Conservation (phyloP, 2,329 filamentous ascomycete genomes). For the Scopulariopsis brevicaulis region DNA sequence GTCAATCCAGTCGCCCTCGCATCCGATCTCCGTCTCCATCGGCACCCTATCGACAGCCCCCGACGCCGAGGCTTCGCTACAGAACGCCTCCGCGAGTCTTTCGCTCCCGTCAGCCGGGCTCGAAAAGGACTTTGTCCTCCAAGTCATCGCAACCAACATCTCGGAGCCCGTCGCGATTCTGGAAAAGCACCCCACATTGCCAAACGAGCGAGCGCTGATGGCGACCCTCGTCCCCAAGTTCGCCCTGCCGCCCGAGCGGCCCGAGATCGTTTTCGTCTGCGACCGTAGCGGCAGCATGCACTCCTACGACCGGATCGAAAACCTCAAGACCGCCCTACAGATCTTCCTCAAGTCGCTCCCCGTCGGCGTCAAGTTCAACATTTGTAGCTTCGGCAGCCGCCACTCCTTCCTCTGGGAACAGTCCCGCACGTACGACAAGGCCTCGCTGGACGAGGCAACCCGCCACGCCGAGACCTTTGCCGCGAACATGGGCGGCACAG, state of each 20-base stretch:
- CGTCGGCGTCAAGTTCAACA: constrained; percentile 55
- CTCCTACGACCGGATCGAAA: constrained; percentile 29
- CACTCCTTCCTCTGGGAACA: constrained; percentile 34
- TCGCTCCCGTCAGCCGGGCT: constrained; percentile 40
- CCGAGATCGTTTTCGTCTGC: constrained; percentile 61
- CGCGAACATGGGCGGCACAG: constrained; percentile 40
- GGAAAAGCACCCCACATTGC: constrained; percentile 51
- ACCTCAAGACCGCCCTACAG: constrained; percentile 42
- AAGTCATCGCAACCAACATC: constrained; percentile 48
- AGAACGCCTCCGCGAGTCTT: constrained; percentile 51
- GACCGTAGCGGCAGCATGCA: constrained; percentile 61
- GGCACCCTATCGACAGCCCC: constrained; percentile 39
- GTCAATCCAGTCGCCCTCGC: constrained; percentile 53
- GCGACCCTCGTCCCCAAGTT: constrained; percentile 60
- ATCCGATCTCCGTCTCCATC: constrained; percentile 54
- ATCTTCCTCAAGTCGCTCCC: constrained; percentile 58
- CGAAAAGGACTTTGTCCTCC: constrained; percentile 55
- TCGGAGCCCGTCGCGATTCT: constrained; percentile 52
- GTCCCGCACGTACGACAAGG: constrained; percentile 32
- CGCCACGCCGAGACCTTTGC: constrained; percentile 27
- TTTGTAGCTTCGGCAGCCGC: constrained; percentile 50
- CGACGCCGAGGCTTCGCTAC: constrained; percentile 36
- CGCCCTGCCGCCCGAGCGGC: constrained; percentile 37
- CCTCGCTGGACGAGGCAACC: constrained; percentile 29
- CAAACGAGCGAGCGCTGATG: constrained; percentile 57